Conservation (phyloP, 108 stramenopile species). For the Licmophora abbreviata region DNA sequence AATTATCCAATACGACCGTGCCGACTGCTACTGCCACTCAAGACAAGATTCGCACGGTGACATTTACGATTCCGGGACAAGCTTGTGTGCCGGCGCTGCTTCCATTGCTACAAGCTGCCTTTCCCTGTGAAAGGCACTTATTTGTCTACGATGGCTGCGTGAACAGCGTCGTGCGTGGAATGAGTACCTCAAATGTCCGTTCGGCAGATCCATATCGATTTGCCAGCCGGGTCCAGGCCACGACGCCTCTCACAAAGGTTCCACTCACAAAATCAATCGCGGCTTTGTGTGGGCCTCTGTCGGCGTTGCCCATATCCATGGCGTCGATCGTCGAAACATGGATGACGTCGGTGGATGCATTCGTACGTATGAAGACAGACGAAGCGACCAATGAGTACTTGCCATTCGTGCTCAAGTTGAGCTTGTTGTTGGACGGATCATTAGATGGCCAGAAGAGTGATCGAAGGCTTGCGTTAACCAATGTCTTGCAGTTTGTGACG, state of each 20-base stretch:
- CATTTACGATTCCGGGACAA: slow-evolving; percentile 66
- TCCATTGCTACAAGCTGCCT: slow-evolving; percentile 57
- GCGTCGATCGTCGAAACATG: slow-evolving; percentile 67
- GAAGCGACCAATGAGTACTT: slow-evolving; percentile 65
- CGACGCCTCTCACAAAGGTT: slow-evolving; percentile 8
- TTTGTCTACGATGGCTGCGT: slow-evolving; percentile 72
- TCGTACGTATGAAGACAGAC: slow-evolving; percentile 64
- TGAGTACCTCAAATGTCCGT: not conserved
- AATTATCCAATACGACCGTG: not conserved
- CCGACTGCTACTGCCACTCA: slow-evolving; percentile 1
- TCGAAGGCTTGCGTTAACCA: slow-evolving; percentile 48
- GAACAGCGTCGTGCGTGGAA: slow-evolving; percentile 27
- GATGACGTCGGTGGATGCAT: slow-evolving; percentile 72
- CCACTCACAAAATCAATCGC: slow-evolving; percentile 30
- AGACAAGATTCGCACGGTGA: slow-evolving; percentile 35
- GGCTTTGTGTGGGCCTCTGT: slow-evolving; percentile 28
- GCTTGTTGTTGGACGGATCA: slow-evolving; percentile 35
- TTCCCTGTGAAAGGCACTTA: slow-evolving; percentile 76
- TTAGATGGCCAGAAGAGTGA: slow-evolving; percentile 34
- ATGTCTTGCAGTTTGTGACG: slow-evolving; percentile 67
- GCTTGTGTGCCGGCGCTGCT: slow-evolving; percentile 43
- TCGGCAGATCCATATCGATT: slow-evolving; percentile 1
- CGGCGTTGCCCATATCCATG: slow-evolving; percentile 38
- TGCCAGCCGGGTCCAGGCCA: not conserved
- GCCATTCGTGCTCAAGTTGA: slow-evolving; percentile 65